phyloP scores from a whole-genome alignment of 345 rosid genomes.

The Luvunga scandens region DNA sequence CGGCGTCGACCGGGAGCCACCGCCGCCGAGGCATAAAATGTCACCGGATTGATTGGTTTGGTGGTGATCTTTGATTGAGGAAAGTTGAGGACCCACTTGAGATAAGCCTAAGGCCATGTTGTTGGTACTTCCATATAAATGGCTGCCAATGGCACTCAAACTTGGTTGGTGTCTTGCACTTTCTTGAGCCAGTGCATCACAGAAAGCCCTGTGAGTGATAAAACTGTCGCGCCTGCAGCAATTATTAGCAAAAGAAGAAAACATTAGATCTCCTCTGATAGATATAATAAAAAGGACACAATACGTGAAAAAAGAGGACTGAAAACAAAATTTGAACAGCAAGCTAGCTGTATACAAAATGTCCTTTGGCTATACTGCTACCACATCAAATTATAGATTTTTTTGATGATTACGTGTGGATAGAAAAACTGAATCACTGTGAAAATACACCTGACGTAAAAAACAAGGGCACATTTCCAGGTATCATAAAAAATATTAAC shows the following conservation, averaged over 20 bases:
- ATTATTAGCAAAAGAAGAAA: constrained; percentile 22
- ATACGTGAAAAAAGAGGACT: constrained; percentile 12
- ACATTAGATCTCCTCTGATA: constrained; percentile 25
- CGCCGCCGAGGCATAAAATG: constrained; percentile 51
- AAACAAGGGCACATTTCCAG: not conserved
- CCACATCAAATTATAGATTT: constrained; percentile 37
- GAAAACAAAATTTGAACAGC: constrained; percentile 21
- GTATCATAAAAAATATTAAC: constrained; percentile 2
- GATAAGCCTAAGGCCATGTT: constrained; percentile 58
- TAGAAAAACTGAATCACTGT: not conserved
- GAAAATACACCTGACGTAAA: not conserved
- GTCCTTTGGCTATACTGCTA: constrained; percentile 29
- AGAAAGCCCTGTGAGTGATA: constrained; percentile 78
- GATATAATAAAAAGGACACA: constrained; percentile 13
- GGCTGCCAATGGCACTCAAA: constrained; percentile 54
- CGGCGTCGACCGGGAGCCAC: constrained; percentile 31
- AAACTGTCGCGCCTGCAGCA: constrained; percentile 73
- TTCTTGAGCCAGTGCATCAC: constrained; percentile 82
- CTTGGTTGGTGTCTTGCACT: constrained; percentile 68
- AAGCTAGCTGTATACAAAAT: not conserved
- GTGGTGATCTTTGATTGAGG: constrained; percentile 26
- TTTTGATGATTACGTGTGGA: constrained; percentile 17
- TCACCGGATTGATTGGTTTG: constrained; percentile 38
- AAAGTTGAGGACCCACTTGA: constrained; percentile 50
- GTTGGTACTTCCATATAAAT: constrained; percentile 50